These are phyloP conservation scores for Ogataea minuta DNA, from an alignment of 805 yeast species.

Conservation along the genomic window DNA sequence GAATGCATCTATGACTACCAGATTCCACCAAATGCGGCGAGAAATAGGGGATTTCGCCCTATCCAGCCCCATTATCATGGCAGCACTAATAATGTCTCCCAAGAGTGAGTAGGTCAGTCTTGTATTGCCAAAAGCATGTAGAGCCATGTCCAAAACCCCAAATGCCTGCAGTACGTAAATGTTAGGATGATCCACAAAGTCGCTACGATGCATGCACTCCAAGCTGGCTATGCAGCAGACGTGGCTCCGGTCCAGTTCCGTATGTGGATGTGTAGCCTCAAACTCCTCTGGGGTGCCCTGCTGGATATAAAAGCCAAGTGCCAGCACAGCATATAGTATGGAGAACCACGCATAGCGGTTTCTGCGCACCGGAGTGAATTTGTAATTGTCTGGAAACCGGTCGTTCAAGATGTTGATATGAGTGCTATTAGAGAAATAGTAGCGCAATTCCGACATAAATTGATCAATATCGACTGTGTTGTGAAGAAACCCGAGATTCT, in stretches of 20 bases:
- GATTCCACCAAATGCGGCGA: constrained; percentile 2
- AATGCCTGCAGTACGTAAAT: constrained; percentile 5
- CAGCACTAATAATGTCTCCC: constrained; percentile 1
- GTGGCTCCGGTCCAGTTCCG: constrained; percentile 2
- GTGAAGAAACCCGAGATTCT: constrained; percentile 1
- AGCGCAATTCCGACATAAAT: constrained; percentile 1
- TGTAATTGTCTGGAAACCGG: neutral
- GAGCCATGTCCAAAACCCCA: neutral
- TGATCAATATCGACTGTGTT: neutral
- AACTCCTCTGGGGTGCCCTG: constrained; percentile 1
- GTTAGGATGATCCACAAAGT: constrained; percentile 3
- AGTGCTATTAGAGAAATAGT: neutral
- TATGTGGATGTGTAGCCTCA: neutral
- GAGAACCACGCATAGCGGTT: constrained; percentile 1
- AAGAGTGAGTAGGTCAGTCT: constrained; percentile 1
- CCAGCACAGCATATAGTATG: constrained; percentile 4
- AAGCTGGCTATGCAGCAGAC: constrained; percentile 3
- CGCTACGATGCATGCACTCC: constrained; percentile 5
- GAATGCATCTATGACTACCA: constrained; percentile 2
- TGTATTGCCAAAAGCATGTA: constrained; percentile 7
- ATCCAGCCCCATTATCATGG: neutral
- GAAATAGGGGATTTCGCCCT: neutral
- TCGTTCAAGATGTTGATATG: constrained; percentile 2
- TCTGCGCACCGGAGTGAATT: neutral
- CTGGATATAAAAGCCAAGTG: neutral